phyloP scores from a whole-genome alignment of 163 green algal species.

The Chlamydomonas reinhardtii region DNA sequence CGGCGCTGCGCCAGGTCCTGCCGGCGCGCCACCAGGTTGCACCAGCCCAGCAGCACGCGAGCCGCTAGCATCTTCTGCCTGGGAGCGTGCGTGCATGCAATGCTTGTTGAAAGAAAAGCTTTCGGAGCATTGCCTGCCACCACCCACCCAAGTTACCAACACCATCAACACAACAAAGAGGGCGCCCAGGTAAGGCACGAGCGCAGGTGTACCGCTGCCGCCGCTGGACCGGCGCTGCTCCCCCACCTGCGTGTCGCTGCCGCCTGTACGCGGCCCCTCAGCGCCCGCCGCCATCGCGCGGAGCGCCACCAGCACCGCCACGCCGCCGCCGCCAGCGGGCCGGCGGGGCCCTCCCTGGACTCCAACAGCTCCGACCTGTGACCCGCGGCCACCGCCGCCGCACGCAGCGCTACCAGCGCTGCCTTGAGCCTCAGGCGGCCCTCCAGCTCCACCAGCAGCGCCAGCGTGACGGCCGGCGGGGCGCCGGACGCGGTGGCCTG shows the following conservation, averaged over 20 bases:
- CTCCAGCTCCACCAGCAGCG: conserved; percentile 21
- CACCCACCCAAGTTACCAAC: no score
- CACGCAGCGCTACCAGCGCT: not conserved
- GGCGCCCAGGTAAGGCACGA: no score
- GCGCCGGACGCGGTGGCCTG: conserved; percentile 12
- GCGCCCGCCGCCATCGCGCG: not conserved
- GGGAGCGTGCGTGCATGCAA: not conserved
- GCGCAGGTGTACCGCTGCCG: no score
- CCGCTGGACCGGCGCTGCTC: no score
- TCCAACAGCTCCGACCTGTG: not conserved
- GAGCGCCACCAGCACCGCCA: conserved; percentile 27
- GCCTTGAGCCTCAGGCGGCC: conserved; percentile 8
- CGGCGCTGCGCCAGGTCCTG: not conserved
- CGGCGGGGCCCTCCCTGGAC: not conserved
- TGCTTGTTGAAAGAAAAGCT: not conserved
- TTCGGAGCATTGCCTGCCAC: no score
- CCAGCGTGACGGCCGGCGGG: not conserved
- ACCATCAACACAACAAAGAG: no score
- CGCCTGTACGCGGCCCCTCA: not conserved
- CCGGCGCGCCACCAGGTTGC: not conserved
- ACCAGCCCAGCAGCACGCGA: conserved; percentile 8
- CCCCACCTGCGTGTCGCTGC: not conserved
- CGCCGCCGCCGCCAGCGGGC: conserved; percentile 19
- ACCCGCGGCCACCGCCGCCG: not conserved
- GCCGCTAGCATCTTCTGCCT: not conserved